Conservation (phyloP, 1,284 basidiomycete genomes). For the Cerioporus squamosus region DNA sequence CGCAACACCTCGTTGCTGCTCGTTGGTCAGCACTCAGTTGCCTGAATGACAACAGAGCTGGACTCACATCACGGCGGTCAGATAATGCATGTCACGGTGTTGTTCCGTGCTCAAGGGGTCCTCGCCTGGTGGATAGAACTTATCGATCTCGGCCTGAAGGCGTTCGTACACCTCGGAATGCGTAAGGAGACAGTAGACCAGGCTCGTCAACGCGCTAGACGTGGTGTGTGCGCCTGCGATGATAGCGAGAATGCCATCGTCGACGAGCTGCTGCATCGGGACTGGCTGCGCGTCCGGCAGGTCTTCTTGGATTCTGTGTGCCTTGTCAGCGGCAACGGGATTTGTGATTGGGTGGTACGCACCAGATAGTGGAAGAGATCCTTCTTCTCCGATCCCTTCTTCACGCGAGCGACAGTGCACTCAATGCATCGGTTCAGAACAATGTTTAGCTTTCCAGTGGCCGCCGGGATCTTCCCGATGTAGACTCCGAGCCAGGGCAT, state of each 20-base stretch:
- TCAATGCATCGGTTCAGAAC: conserved; percentile 7
- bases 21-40: background rate
- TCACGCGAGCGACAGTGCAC: conserved; percentile 6
- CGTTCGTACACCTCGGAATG: conserved; percentile 24
- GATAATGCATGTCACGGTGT: conserved; percentile 32
- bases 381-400: conserved; percentile 14
- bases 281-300: conserved; percentile 12
- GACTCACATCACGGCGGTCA: conserved; percentile 38
- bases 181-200: conserved; percentile 26
- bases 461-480: conserved; percentile 14
- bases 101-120: conserved; percentile 27
- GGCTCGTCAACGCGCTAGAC: conserved; percentile 23
- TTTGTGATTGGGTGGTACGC: background rate
- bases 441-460: conserved; percentile 3
- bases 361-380: conserved; percentile 29
- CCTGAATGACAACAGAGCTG: background rate
- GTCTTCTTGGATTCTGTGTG: conserved; percentile 26
- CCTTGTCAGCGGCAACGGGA: background rate
- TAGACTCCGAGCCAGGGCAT: conserved; percentile 21
- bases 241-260: conserved; percentile 24
- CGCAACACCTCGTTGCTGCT: conserved; percentile 61
- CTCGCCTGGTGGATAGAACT: conserved; percentile 29
- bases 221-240: conserved; percentile 39
- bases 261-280: conserved; percentile 12
- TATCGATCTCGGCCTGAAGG: conserved; percentile 34